Conservation (phyloP, 306 rosid genomes). For the Malus sieversii region DNA sequence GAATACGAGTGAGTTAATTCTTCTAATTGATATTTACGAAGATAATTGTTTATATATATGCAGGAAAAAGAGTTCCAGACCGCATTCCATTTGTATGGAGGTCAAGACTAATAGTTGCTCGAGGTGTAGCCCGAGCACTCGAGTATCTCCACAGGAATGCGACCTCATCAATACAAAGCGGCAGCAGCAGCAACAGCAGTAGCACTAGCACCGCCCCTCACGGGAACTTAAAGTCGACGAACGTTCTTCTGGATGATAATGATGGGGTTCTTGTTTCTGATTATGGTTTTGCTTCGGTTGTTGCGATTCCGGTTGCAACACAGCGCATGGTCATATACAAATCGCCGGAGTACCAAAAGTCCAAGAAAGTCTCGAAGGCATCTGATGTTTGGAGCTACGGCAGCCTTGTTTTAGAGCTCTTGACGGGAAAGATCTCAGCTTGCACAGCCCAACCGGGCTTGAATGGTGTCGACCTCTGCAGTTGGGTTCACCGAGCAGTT, state of each 20-base stretch:
- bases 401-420: slow-evolving; percentile 54
- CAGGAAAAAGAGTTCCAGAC: slow-evolving; percentile 37
- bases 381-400: slow-evolving; percentile 90
- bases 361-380: slow-evolving; percentile 43
- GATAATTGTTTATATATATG: background rate
- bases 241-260: slow-evolving; percentile 50
- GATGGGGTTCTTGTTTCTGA: slow-evolving; percentile 53
- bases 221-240: slow-evolving; percentile 70
- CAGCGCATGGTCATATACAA: slow-evolving; percentile 55
- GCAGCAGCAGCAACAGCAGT: background rate
- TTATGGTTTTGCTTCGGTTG: slow-evolving; percentile 48
- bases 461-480: slow-evolving; percentile 45
- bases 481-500: slow-evolving; percentile 70
- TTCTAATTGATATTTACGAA: background rate
- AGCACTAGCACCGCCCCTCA: slow-evolving; percentile 37
- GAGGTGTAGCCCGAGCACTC: slow-evolving; percentile 57
- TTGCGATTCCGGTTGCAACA: slow-evolving; percentile 62
- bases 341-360: slow-evolving; percentile 46
- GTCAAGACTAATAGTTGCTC: slow-evolving; percentile 55
- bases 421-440: slow-evolving; percentile 54
- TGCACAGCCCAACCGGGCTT: slow-evolving; percentile 47
- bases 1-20: background rate
- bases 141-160: slow-evolving; percentile 58
- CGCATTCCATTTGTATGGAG: slow-evolving; percentile 57
- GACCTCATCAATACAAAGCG: background rate